phyloP scores from a whole-genome alignment of 2,329 filamentous ascomycete species.

The Beauveria sp. region DNA sequence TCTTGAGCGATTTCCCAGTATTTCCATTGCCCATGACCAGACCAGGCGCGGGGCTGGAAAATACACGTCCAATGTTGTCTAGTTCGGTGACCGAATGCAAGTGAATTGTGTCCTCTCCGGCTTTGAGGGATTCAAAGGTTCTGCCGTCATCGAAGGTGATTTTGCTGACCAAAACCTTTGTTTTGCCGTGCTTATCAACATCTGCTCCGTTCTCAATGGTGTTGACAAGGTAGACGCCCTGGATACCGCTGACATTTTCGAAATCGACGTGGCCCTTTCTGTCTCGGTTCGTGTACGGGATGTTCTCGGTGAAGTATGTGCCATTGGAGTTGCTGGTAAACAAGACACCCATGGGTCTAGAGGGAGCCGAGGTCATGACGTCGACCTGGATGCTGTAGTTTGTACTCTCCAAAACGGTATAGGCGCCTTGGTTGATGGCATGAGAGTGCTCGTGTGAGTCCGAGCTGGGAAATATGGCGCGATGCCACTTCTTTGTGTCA shows the following conservation, averaged over 20 bases:
- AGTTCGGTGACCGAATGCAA: conserved; percentile 87
- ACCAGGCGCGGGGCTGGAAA: conserved; percentile 88
- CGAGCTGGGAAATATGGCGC: conserved; percentile 77
- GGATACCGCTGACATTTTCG: conserved; percentile 84
- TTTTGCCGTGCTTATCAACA: conserved; percentile 46
- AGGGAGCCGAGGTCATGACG: conserved; percentile 63
- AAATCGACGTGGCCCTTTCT: conserved; percentile 75
- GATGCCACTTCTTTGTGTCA: conserved; percentile 80
- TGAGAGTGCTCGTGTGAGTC: conserved; percentile 67
- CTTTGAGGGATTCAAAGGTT: conserved; percentile 68
- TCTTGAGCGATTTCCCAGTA: conserved; percentile 64
- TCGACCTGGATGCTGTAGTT: conserved; percentile 98
- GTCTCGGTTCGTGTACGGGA: conserved; percentile 87
- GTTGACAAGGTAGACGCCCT: conserved; percentile 88
- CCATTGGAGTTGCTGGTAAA: conserved; percentile 97
- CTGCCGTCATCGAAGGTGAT: conserved; percentile 96
- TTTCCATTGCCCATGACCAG: conserved; percentile 94
- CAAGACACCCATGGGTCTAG: conserved; percentile 72
- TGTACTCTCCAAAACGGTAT: conserved; percentile 90
- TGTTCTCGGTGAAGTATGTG: conserved; percentile 87
- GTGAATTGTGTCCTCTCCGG: conserved; percentile 64
- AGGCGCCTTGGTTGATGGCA: conserved; percentile 68
- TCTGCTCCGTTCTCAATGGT: conserved; percentile 79
- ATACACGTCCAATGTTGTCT: conserved; percentile 75
- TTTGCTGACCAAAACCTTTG: conserved; percentile 65